Evolutionary conservation across 1,139 yeast species (phyloP).

Genomic region (Suhomyces chickasaworum): DNA sequence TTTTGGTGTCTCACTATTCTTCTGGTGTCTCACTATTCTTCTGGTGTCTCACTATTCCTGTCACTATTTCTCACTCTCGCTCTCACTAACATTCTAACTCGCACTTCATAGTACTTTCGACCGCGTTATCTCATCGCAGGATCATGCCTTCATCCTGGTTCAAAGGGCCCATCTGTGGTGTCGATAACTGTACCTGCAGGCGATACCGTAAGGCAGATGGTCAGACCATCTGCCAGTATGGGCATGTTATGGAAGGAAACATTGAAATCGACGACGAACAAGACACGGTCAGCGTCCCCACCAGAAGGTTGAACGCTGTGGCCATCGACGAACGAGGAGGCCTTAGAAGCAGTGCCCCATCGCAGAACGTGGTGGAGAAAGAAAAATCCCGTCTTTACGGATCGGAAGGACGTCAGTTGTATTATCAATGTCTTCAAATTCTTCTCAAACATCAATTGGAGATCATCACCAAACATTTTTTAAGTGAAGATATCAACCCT

Average conservation of each 20-base stretch:
- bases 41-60: not conserved
- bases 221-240: constrained; percentile 78
- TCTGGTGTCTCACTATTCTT: too few species aligned
- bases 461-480: constrained; percentile 29
- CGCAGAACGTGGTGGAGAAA: constrained; percentile 8
- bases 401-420: constrained; percentile 48
- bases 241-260: constrained; percentile 85
- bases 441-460: constrained; percentile 53
- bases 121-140: constrained; percentile 1
- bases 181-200: constrained; percentile 81
- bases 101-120: too few species aligned
- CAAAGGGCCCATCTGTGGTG: constrained; percentile 84
- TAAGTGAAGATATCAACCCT: constrained; percentile 13
- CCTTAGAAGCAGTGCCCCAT: constrained; percentile 12
- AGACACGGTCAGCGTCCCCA: constrained; percentile 51
- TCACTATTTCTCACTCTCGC: not conserved
- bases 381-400: constrained; percentile 45
- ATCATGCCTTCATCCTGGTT: constrained; percentile 44
- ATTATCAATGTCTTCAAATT: constrained; percentile 55
- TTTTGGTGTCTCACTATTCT: too few species aligned
- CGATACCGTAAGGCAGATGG: constrained; percentile 77
- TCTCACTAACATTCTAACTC: too few species aligned
- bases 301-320: constrained; percentile 55
- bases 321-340: constrained; percentile 18
- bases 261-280: constrained; percentile 79